Percentiles rank a stretch among this genome's conserved stretches.
These are phyloP conservation scores for Xanthoconium separans DNA, from an alignment of 1,284 basidiomycete species.

Conservation along the genomic window DNA sequence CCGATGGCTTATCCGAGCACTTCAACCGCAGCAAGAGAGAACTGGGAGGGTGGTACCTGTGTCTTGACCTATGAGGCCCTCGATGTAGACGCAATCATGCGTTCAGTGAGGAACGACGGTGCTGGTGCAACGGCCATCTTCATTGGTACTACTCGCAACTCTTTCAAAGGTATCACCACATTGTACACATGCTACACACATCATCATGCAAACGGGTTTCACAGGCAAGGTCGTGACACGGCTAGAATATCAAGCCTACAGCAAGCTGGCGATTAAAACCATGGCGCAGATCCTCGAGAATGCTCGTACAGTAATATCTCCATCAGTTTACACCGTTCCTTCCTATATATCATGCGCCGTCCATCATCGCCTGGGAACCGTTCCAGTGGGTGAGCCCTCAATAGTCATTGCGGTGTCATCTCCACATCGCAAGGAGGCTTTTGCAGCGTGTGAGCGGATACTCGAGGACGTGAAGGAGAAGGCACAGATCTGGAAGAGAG, in stretches of 20 bases:
- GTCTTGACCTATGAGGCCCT: slow-evolving; percentile 60
- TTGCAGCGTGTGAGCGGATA: slow-evolving; percentile 76
- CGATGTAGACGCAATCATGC: slow-evolving; percentile 54
- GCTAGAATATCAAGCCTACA: slow-evolving; percentile 84
- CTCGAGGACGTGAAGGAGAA: slow-evolving; percentile 82
- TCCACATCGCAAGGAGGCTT: slow-evolving; percentile 83
- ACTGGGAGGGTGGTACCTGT: slow-evolving; percentile 51
- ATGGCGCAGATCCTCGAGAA: slow-evolving; percentile 59
- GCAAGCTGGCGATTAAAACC: slow-evolving; percentile 79
- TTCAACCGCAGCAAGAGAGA: slow-evolving; percentile 48
- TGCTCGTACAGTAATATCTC: slow-evolving; percentile 43
- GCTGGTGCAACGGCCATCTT: slow-evolving; percentile 76
- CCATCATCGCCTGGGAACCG: slow-evolving; percentile 78
- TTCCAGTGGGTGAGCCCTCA: slow-evolving; percentile 77
- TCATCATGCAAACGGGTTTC: slow-evolving; percentile 6
- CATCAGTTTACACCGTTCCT: slow-evolving; percentile 27
- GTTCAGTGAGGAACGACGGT: slow-evolving; percentile 57
- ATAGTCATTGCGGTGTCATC: slow-evolving; percentile 85
- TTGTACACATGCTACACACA: background rate
- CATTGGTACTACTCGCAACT: slow-evolving; percentile 70
- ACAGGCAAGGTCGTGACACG: slow-evolving; percentile 70
- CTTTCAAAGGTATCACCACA: slow-evolving; percentile 46
- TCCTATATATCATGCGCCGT: slow-evolving; percentile 56
- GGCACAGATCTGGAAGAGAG: slow-evolving; percentile 88
- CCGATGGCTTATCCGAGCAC: slow-evolving; percentile 31